Evolutionary conservation across 2,329 filamentous ascomycete species (phyloP), one percentile per base, ranked within the genome.

Genomic region (Dactylonectria macrodidyma): DNA sequence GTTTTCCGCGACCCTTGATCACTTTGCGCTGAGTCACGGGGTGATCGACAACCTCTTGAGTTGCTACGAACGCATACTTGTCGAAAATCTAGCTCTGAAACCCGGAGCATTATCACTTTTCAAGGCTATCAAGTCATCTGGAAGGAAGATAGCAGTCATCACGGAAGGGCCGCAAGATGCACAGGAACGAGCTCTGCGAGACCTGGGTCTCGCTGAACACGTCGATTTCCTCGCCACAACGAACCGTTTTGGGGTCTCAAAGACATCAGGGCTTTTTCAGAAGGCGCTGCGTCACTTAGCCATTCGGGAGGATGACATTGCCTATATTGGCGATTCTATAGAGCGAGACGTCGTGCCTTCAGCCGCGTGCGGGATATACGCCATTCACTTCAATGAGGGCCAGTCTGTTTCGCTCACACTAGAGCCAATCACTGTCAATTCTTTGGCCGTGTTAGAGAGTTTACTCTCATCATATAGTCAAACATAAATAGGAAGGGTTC

Each of bases 141-240:
- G 79, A 0, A 83, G 84, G 69, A 83, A 78, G n/a, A 75, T 86
- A 3, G 77, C 79, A 0, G 70, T 86, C 19, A 78, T 87, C 1
- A 86, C 84, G 0, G 84, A 87, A 69, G 84, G 84, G 0, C 85
- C 83, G 0, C 79, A 83, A 46, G 85, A 86, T 72, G 80, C 83
- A 2, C 84, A 87, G 61, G 77, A 83, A 67, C 81, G 84, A 72
- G 84, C 84, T 5, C 55, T 76, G 30, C 61, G 48, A 36, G 71
- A 70, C 19, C 61, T 77, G 0, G 75, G 76, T 1, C 72, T 81
- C 10, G 64, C 55, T 0, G 34, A 51, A 4, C 69, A 78, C 57
- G 58, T 80, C 10, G 76, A 81, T 48, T 76, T 76, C n/a, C 69
- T 81, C 0, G 76, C 75, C 4, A 80, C 78, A 0, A 78, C 78